Percentiles rank a stretch among this genome's conserved stretches.
Conservation (phyloP, 176 grass and related monocot genomes). For the Eleusine coracana region DNA sequence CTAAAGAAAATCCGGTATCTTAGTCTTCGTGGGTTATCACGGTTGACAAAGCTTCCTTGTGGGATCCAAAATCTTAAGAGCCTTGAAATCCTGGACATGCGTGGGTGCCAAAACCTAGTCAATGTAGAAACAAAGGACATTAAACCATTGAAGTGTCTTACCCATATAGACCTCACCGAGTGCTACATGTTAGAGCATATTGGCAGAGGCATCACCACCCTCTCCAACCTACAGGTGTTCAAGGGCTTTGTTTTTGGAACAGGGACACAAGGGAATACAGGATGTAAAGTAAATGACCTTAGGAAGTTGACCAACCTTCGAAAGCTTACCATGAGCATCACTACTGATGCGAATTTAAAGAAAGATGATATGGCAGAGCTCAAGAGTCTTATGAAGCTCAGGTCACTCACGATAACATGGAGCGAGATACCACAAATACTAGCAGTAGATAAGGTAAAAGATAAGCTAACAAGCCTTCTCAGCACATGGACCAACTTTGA, state of each 20-base stretch:
- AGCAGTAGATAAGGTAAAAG: fast-evolving
- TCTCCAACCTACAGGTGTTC: conserved; percentile 34
- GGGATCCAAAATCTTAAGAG: background rate
- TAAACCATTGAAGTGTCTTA: background rate
- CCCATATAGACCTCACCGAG: conserved; percentile 52
- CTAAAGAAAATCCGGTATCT: conserved; percentile 46
- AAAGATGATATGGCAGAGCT: background rate
- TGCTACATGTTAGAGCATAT: conserved; percentile 63
- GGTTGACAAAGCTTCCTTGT: conserved; percentile 22
- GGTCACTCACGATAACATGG: conserved; percentile 46
- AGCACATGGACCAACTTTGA: background rate
- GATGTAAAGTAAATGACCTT: conserved; percentile 22
- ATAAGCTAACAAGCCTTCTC: fast-evolving
- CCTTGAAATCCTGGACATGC: conserved; percentile 39
- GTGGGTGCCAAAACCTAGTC: conserved; percentile 51
- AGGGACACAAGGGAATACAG: background rate
- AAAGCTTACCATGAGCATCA: conserved; percentile 48
- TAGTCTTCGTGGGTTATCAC: conserved; percentile 43
- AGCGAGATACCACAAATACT: conserved; percentile 40
- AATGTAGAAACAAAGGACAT: background rate
- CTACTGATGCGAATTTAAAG: conserved; percentile 32
- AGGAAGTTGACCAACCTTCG: background rate
- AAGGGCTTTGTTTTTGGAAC: conserved; percentile 48
- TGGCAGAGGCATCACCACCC: background rate
- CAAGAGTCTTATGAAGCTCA: background rate